Evolutionary conservation across 1,284 basidiomycete species (phyloP), one percentile per base, ranked within the genome.

Genomic region (Testicularia cyperi): DNA sequence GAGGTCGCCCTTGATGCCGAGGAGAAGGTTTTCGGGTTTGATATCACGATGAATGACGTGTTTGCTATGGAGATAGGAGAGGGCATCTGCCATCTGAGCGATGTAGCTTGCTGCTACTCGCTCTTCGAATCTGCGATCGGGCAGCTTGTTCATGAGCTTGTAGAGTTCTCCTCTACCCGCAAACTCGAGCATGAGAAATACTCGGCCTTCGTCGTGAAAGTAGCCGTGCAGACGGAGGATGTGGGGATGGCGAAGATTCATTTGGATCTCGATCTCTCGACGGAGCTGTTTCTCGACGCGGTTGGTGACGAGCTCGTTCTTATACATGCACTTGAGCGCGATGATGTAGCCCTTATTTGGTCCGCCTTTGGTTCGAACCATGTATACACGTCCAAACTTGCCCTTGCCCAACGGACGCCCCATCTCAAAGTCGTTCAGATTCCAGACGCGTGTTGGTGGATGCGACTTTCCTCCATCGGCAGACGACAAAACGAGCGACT

Each of bases 11-110:
- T 92, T 89, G 70, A 98, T 85, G 13, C 92, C 94, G 8, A 99
- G 80, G 7, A 99, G 82, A 38, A 99, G 79, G 76, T 99, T 99
- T 79, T 97, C 95, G 0, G 95, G 95, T 78, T 98, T 99, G 81
- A 98, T 99, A 73, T 99, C 95, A 19, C 95, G 86, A 76, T 99
- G 95, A 51, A 98, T 98, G 64, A 98, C 90, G 73, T 98, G 92
- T 77, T 98, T 98, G 45, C 82, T 81, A 77, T 99, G 95, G 3
- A 98, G 82, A 76, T 99, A 99, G 8, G 81, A 81, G 32, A 98
- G 80, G 2, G 94, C 95, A 75, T 98, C 95, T 13, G 94, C 88
- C 92, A 99, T 97, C 78, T 99, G 95, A 66, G 91, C 88, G 65
- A 96, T 88, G 78, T 98, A 99, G 74, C 90, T 75, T 39, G 88